A percentile compares a stretch with the other conserved stretches of the same genome.
These are phyloP conservation scores for Discostella stelligera DNA, from an alignment of 352 stramenopile species.

Conservation along the genomic window DNA sequence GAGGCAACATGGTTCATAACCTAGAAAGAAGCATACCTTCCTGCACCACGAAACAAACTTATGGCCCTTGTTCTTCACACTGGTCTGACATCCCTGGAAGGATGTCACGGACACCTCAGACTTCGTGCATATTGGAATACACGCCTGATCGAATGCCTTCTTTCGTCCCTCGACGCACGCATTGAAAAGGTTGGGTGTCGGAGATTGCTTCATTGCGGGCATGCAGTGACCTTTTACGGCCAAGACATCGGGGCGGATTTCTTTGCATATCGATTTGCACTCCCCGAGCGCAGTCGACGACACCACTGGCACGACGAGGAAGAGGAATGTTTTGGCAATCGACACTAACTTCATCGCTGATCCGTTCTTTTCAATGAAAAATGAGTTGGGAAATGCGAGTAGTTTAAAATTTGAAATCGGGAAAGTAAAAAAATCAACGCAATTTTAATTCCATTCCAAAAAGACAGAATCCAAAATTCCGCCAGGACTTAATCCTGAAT, in stretches of 20 bases:
- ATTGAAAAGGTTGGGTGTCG: constrained; percentile 31
- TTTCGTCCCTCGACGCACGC: constrained; percentile 36
- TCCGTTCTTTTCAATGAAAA: neutral
- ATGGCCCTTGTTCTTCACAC: constrained; percentile 4
- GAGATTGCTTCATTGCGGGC: constrained; percentile 5
- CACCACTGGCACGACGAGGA: neutral
- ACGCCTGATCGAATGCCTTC: constrained; percentile 36
- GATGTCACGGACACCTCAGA: constrained; percentile 4
- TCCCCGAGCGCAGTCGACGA: neutral
- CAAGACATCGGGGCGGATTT: constrained; percentile 21
- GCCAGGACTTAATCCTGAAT: constrained; percentile 52
- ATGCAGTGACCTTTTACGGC: constrained; percentile 4
- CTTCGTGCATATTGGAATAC: constrained; percentile 20
- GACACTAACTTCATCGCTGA: neutral
- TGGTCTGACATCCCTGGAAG: constrained; percentile 28
- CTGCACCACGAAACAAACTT: constrained; percentile 10
- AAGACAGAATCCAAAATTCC: constrained; percentile 4
- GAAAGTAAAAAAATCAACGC: neutral
- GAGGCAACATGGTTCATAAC: neutral
- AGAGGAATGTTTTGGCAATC: neutral
- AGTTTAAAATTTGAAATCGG: neutral
- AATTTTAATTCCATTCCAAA: too few relatives aligned
- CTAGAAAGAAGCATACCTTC: neutral
- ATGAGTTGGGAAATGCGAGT: neutral
- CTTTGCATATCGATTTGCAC: constrained; percentile 29